These are phyloP conservation scores for Cyclocybe cylindracea DNA, from an alignment of 768 basidiomycete species.

Conservation along the genomic window DNA sequence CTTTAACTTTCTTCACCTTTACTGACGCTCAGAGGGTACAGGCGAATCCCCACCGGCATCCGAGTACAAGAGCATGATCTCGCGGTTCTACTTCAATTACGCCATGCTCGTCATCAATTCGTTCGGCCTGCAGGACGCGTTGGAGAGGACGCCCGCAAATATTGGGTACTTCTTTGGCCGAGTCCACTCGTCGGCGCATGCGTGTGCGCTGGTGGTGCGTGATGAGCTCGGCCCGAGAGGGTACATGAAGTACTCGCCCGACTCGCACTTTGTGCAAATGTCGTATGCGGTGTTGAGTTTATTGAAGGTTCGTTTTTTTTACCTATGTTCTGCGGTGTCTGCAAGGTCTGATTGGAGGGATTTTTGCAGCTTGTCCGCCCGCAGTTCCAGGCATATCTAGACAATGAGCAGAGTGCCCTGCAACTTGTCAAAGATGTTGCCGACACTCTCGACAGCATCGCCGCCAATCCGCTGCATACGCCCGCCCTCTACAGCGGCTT, in stretches of 20 bases:
- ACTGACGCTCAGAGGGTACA: slow-evolving; percentile 13
- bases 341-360: neutral
- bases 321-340: neutral
- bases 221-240: slow-evolving; percentile 80
- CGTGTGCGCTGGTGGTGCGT: slow-evolving; percentile 70
- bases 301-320: slow-evolving; percentile 66
- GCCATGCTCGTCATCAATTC: slow-evolving; percentile 89
- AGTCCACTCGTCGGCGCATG: slow-evolving; percentile 70
- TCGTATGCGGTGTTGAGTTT: slow-evolving; percentile 93
- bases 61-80: slow-evolving; percentile 53
- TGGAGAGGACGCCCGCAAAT: slow-evolving; percentile 73
- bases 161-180: slow-evolving; percentile 85
- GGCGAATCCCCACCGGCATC: slow-evolving; percentile 23
- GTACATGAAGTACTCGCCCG: slow-evolving; percentile 81
- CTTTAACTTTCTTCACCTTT: neutral
- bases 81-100: slow-evolving; percentile 83
- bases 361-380: slow-evolving; percentile 70
- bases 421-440: slow-evolving; percentile 79
- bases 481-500: slow-evolving; percentile 89
- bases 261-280: slow-evolving; percentile 88
- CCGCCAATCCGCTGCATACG: slow-evolving; percentile 81
- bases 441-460: slow-evolving; percentile 72
- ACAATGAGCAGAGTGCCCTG: slow-evolving; percentile 72
- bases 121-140: slow-evolving; percentile 95
- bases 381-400: slow-evolving; percentile 76